phyloP scores from a whole-genome alignment of 345 rosid species.

The Gossypioides kirkii region DNA sequence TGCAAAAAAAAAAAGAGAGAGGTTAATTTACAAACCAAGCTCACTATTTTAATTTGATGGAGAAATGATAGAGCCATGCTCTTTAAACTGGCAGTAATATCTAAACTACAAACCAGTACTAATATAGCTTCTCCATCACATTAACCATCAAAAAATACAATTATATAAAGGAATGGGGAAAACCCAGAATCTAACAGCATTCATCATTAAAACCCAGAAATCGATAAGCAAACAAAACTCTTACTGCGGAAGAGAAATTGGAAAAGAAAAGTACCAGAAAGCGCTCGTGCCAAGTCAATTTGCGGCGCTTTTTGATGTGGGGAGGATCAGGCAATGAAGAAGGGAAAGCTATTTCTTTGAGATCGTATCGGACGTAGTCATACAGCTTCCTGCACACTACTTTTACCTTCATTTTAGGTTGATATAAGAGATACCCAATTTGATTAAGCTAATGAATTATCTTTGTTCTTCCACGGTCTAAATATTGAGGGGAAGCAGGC shows the following conservation, averaged over 20 bases:
- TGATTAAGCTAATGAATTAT: neutral
- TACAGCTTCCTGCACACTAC: slow-evolving; percentile 51
- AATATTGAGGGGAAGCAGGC: neutral
- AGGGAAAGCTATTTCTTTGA: slow-evolving; percentile 89
- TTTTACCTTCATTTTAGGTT: slow-evolving; percentile 45
- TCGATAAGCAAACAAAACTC: neutral
- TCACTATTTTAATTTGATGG: neutral
- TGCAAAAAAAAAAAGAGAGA: neutral
- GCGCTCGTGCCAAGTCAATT: slow-evolving; percentile 75
- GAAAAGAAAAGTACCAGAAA: slow-evolving; percentile 36
- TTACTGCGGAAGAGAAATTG: neutral
- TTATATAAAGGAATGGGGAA: too few relatives aligned
- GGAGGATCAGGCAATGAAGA: slow-evolving; percentile 92
- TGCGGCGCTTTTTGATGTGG: slow-evolving; percentile 62
- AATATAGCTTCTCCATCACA: neutral
- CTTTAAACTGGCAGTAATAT: neutral
- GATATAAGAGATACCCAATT: neutral
- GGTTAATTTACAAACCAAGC: neutral
- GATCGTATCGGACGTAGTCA: slow-evolving; percentile 71
- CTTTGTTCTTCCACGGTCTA: neutral
- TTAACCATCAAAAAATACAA: neutral
- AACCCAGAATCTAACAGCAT: too few relatives aligned
- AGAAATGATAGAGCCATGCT: neutral
- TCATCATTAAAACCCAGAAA: too few relatives aligned
- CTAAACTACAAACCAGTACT: too few relatives aligned